Conservation (phyloP, 768 basidiomycete genomes). For the Psilocybe cyanescens region DNA sequence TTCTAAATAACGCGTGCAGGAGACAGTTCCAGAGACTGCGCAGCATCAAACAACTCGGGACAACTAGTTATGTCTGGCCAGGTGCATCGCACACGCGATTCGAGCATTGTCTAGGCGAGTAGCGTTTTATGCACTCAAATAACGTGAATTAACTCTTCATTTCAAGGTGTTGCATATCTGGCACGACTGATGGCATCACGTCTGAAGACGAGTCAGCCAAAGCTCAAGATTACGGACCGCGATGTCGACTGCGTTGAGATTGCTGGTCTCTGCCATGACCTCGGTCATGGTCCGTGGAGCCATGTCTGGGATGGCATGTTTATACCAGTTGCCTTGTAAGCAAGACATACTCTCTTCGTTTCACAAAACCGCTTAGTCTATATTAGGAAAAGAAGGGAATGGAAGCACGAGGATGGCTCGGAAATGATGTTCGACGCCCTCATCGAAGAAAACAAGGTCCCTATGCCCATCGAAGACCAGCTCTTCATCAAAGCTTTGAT, state of each 20-base stretch:
- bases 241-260: conserved; percentile 80
- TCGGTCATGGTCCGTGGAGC: conserved; percentile 86
- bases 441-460: conserved; percentile 56
- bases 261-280: conserved; percentile 83
- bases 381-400: conserved; percentile 30
- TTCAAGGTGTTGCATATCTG: conserved; percentile 75
- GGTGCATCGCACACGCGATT: conserved; percentile 83
- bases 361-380: background rate
- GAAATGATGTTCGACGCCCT: conserved; percentile 83
- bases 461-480: conserved; percentile 51
- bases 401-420: conserved; percentile 82
- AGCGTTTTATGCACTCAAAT: background rate
- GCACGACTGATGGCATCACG: conserved; percentile 65
- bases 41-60: conserved; percentile 80
- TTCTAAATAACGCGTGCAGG: conserved; percentile 35
- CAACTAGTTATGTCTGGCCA: conserved; percentile 76
- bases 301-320: conserved; percentile 83
- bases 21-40: conserved; percentile 80
- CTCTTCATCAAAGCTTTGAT: conserved; percentile 80
- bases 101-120: conserved; percentile 79
- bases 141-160: conserved; percentile 5
- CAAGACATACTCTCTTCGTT: conserved; percentile 10
- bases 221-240: conserved; percentile 67
- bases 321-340: conserved; percentile 69
- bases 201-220: conserved; percentile 59